Base-by-base conservation (phyloP, 2,329 filamentous ascomycete species). In the Hypoxylon sp. region DNA sequence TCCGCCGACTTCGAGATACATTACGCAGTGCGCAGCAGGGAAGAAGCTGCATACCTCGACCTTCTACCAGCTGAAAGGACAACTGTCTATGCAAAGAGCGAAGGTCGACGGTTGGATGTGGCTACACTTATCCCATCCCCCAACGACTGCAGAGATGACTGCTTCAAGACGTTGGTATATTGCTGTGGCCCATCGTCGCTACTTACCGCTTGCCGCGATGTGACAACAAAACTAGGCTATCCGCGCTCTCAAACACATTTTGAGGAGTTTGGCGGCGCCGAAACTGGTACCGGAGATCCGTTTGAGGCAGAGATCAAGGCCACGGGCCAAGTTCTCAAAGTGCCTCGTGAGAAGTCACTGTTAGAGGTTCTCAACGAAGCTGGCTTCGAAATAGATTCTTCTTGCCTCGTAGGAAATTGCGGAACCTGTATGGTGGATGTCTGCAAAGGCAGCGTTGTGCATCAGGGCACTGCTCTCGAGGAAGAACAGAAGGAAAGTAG, bases 61-160 rank as follows among this genome's bases (percentile, higher is more conserved):
- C 68, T 52, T 17, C 62, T 78, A 21, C 76, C 77, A 1, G n/a
- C 51, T 2, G 29, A 60, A 0, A 64, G 68, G 0, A 77, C 75
- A 1, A 74, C 60, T 4, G 17, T 78, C 8, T 78, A 78, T 46
- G 69, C 75, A 5, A 77, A 73, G 62, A 47, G 56, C 4, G 73
- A 77, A 47, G 74, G 72, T 2, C 63, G 67, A 24, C 73, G 75
- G 19, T 44, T 78, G 6, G 29, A 71, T 4, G 60, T 75, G 11
- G n/a, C 32, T 79, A 87, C 91, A 11, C 47, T 76, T 13, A 67
- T 79, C 1, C 75, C 77, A 17, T 2, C 62, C 3, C 58, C 76
- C 1, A 65, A 70, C 0, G 54, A 71, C 37, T 62, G 74, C 2
- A 56, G 46, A 19, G 65, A 77, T 52, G 50, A 46, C n/a, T 70